Percentiles rank a stretch among this genome's conserved stretches.
These are phyloP conservation scores for Claviceps maximensis DNA, from an alignment of 2,329 filamentous ascomycete species.

Conservation along the genomic window DNA sequence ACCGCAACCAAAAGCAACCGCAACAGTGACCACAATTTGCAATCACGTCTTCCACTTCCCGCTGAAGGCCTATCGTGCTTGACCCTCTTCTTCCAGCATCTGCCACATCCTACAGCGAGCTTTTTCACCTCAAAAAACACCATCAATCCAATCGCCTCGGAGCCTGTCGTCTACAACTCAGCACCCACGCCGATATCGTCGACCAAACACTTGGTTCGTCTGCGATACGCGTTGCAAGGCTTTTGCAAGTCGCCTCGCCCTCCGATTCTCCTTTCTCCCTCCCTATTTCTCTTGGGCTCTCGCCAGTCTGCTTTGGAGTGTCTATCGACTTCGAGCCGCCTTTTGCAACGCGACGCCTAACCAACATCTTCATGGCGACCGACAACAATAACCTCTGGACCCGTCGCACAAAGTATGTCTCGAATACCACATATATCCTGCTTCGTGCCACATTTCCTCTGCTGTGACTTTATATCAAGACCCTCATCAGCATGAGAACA, in stretches of 20 bases:
- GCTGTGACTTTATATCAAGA: background rate
- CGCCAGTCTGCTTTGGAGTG: slow-evolving; percentile 12
- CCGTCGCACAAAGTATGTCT: slow-evolving; percentile 66
- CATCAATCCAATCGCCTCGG: background rate
- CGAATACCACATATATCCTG: background rate
- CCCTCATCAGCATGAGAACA: background rate
- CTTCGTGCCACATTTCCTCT: background rate
- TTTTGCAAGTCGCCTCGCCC: background rate
- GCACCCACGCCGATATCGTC: background rate
- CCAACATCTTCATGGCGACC: slow-evolving; percentile 34
- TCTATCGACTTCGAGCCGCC: slow-evolving; percentile 9
- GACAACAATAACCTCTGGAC: slow-evolving; percentile 49
- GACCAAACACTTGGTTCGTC: background rate
- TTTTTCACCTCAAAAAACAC: background rate
- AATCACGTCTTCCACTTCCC: background rate
- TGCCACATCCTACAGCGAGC: background rate
- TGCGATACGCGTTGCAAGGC: background rate
- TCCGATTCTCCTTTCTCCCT: background rate
- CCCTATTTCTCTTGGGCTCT: slow-evolving; percentile 7
- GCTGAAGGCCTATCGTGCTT: background rate
- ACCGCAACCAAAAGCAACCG: background rate
- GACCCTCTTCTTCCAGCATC: background rate
- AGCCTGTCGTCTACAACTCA: background rate
- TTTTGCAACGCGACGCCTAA: slow-evolving; percentile 9
- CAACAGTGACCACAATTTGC: background rate